A percentile compares a stretch with the other conserved stretches of the same genome.
Evolutionary conservation across 2,329 filamentous ascomycete species (phyloP).

Genomic region (Sclerotinia glacialis): DNA sequence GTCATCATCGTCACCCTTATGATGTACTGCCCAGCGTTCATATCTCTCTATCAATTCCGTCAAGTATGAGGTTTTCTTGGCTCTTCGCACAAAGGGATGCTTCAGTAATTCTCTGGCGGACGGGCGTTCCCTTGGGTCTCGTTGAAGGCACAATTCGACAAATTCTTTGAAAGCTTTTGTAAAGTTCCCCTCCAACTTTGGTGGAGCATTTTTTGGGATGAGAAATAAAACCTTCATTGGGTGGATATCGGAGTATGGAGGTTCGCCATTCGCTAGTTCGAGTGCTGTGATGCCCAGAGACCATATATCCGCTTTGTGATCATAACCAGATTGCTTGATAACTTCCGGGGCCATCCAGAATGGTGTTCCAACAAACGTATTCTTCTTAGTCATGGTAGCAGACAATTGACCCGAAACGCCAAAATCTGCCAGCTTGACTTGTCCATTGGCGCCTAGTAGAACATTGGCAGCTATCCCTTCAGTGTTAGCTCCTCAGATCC

Average conservation of each 20-base stretch:
- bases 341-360: slow-evolving; percentile 99
- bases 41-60: slow-evolving; percentile 93
- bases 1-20: slow-evolving; percentile 71
- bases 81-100: slow-evolving; percentile 84
- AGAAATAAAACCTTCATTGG: slow-evolving; percentile 98
- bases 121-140: slow-evolving; percentile 85
- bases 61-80: slow-evolving; percentile 93
- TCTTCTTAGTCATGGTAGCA: slow-evolving; percentile 99
- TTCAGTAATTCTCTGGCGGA: slow-evolving; percentile 82
- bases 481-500: slow-evolving; percentile 19
- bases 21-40: slow-evolving; percentile 78
- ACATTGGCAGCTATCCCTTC: slow-evolving; percentile 78
- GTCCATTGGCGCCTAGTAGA: slow-evolving; percentile 81
- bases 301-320: slow-evolving; percentile 98
- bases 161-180: slow-evolving; percentile 83
- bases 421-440: slow-evolving; percentile 97
- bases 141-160: slow-evolving; percentile 76
- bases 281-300: slow-evolving; percentile 92
- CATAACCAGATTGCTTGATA: slow-evolving; percentile 97
- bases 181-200: slow-evolving; percentile 75
- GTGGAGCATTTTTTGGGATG: slow-evolving; percentile 91
- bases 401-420: slow-evolving; percentile 94
- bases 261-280: slow-evolving; percentile 86
- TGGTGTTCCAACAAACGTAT: slow-evolving; percentile 95
- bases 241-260: slow-evolving; percentile 93